These are phyloP conservation scores for Medicago lupulina DNA, from an alignment of 306 rosid genomes.

Conservation along the genomic window DNA sequence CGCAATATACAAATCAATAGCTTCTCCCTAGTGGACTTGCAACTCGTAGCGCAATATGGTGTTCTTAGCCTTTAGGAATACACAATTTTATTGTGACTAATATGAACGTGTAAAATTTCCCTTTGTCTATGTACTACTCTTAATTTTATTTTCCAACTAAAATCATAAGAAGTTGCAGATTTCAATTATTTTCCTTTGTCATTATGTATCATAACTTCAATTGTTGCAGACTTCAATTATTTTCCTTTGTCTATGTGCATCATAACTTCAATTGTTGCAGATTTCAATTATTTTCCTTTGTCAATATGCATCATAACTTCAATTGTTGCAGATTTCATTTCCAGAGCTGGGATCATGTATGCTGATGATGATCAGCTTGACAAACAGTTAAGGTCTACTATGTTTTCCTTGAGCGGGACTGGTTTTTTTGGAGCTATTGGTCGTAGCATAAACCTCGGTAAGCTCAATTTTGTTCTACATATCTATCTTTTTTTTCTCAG, in stretches of 20 bases:
- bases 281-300: background rate
- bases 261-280: constrained; percentile 48
- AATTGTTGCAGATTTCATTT: constrained; percentile 71
- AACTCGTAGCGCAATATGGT: no score
- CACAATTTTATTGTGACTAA: background rate
- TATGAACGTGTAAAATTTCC: background rate
- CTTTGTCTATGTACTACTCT: background rate
- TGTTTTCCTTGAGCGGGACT: constrained; percentile 85
- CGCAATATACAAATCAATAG: no score
- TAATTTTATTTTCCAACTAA: constrained; percentile 17
- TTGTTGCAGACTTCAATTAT: no score
- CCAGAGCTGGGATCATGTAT: constrained; percentile 98
- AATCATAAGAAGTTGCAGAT: background rate
- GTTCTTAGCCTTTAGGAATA: no score
- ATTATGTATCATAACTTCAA: no score
- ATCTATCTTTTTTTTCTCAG: background rate
- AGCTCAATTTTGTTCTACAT: constrained; percentile 21
- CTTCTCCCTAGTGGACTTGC: no score
- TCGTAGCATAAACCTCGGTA: constrained; percentile 92
- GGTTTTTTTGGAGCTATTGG: constrained; percentile 88
- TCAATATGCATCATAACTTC: constrained; percentile 61
- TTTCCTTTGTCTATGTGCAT: constrained; percentile 45
- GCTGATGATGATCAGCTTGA: constrained; percentile 58
- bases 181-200: no score
- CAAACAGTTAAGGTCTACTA: constrained; percentile 65